A percentile compares a stretch with the other conserved stretches of the same genome.
Conservation (phyloP, 2,329 filamentous ascomycete genomes). For the Colletotrichum sp. region DNA sequence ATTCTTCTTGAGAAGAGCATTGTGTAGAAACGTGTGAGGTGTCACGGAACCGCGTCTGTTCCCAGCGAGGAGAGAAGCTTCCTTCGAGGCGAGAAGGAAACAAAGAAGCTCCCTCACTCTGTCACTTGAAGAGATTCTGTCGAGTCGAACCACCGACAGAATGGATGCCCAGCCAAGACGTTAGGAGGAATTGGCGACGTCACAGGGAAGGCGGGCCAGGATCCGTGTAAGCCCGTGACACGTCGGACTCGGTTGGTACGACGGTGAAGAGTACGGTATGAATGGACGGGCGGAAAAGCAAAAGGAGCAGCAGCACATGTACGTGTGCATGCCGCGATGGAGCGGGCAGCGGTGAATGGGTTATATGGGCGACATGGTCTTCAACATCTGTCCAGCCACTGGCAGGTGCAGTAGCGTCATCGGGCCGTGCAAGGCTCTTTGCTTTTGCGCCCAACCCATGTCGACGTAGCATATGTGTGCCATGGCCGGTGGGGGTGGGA, state of each 20-base stretch:
- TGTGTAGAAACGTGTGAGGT: neutral
- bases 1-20: constrained; percentile 16
- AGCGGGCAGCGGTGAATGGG: neutral
- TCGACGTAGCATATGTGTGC: neutral
- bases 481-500: neutral
- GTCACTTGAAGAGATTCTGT: constrained; percentile 3
- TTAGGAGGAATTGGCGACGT: constrained; percentile 5
- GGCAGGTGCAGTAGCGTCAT: constrained; percentile 22
- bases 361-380: constrained; percentile 15
- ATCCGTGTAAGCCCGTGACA: constrained; percentile 18
- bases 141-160: neutral
- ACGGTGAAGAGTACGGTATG: neutral
- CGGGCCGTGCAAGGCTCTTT: constrained; percentile 10
- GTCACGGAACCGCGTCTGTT: neutral
- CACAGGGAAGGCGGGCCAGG: constrained; percentile 8
- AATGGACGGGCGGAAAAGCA: neutral
- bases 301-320: neutral
- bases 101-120: neutral
- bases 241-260: constrained; percentile 1
- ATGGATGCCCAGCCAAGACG: neutral
- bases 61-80: neutral
- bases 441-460: neutral
- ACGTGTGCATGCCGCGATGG: neutral
- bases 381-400: constrained; percentile 15
- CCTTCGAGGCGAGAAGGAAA: neutral